Base-by-base conservation (phyloP, 176 grass and related monocot genomes). In the Aegilops sharonensis region DNA sequence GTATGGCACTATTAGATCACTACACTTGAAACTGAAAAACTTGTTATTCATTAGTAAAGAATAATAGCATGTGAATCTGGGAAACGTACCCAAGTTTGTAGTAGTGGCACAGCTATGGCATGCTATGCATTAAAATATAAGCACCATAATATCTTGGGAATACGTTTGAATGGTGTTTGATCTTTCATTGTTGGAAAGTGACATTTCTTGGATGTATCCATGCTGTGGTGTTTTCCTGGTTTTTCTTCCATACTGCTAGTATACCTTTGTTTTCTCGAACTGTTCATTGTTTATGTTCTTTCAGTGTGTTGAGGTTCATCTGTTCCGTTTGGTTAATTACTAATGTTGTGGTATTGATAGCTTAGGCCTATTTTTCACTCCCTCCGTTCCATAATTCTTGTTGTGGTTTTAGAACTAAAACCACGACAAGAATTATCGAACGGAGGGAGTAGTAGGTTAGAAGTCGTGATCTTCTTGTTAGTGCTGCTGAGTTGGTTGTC, bases 161-260 rank as follows among this genome's bases (percentile, higher is more conserved):
- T 56, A 25, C 17, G 14, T 82, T 60, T 73, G 29, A 59, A 30
- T 88, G 47, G 42, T 7, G 14, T 80, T 39, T 81, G 3, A 27
- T 72, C 45, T 43, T 74, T 69, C 13, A 30, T n/a, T 62, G 36
- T 71, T 84, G 23, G 40, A 74, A 76, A 74, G n/a, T 81, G 10
- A 81, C 10, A 59, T 39, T 64, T 79, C 31, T 40, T 64, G 42
- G 12, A 75, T 50, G 56, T 65, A 64, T 48, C 8, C 37, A 63
- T 8, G 12, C 34, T 27, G 50, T 64, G 54, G 5, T 84, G 15
- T n/a, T 72, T 83, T 83, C 74, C 74, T 88, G 10, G 11, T 32
- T 84, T 25, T 84, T 73, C 10, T 89, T 84, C 68, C 57, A 80
- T 73, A 24, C 75, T 73, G 31, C 75, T 71, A 84, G 29, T 85